Evolutionary conservation across 495 filamentous ascomycete genomes (phyloP), one percentile per base, ranked within the genome.

Genomic region (Aspergillus funiculosus): DNA sequence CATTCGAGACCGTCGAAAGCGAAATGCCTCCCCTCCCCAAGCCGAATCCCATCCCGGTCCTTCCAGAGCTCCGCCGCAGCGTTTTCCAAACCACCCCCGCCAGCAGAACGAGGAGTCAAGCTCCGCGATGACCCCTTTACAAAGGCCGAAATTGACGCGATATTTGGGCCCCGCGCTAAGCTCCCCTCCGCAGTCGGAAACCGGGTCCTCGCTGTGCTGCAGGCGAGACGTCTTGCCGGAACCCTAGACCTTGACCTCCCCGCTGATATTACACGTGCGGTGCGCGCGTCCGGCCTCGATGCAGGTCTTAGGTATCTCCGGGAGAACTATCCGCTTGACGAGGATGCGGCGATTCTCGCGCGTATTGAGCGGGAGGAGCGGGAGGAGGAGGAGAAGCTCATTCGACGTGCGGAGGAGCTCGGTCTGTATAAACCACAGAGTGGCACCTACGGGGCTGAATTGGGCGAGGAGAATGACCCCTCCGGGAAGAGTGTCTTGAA

Each of bases 171-270:
- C 25, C 56, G 64, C 0, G 29, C 44, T n/a, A 62, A 67, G 8
- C 54, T 85, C 17, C 57, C 70, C 17, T 62, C 66, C 1, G 49
- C 58, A 2, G 54, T 67, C 15, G 89, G 78, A 36, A 90, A 89
- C 55, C 68, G 69, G 18, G 64, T 89, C 11, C 63, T 95, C 4
- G 65, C 67, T 20, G 75, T 87, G 24, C 65, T 94, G 2, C 87
- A 95, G 56, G 79, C 78, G 19, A 79, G 86, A 34, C 80, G 89
- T 15, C 68, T 87, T 9, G 76, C 79, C 8, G 89, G 89, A 14
- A 89, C 86, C 0, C 71, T 91, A 6, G 82, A 88, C 46, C 53
- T 69, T 8, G 60, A 69, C 26, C 59, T 74, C 7, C 69, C 71
- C 7, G 27, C 39, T 15, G 67, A 76, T 15, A 62, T 69, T 13